Evolutionary conservation across 1,284 basidiomycete species (phyloP), one percentile per base, ranked within the genome.

Genomic region (Cryptococcus amylolentus): DNA sequence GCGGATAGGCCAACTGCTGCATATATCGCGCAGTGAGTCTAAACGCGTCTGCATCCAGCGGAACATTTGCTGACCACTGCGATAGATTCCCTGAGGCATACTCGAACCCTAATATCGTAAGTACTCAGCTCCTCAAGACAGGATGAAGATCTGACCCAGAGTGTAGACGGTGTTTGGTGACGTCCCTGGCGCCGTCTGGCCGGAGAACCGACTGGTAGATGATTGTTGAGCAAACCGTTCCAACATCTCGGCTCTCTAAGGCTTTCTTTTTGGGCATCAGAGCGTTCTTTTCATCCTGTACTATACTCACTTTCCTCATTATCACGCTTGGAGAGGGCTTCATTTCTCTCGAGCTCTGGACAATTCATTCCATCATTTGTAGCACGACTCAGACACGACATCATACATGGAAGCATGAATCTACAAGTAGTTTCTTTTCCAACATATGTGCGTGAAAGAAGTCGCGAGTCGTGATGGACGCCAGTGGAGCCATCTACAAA

Each of bases 1-100:
- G 49, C 62, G 18, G 77, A 80, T 60, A 81, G 80, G 70, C 84
- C 84, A 4, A 85, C 84, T 0, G 71, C 73, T 41, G 71, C 75
- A 26, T 85, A 84, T 68, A 85, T 86, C 71, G 58, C 62, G 1
- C 23, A 44, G 67, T 67, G 47, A 58, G 64, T 56, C 7, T 10
- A 35, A 13, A 4, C 7, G 4, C 7, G 8, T n/a, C 20, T 13
- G 12, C 18, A 8, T n/a, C n/a, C n/a, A 27, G 18, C 20, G 3
- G 8, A 10, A 12, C 1, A 4, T 23, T 9, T 46, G 45, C 45
- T 46, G 45, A 46, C 10, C 18, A 7, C 18, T 9, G n/a, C 44
- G 5, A 51, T 49, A 59, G 62, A 40, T 67, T 66, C 40, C 55
- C 64, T 4, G 65, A 68, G 18, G 69, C 69, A 27, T 77, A 76